Conservation (phyloP, 2,329 filamentous ascomycete species). For the Arthrinium phaeospermum region DNA sequence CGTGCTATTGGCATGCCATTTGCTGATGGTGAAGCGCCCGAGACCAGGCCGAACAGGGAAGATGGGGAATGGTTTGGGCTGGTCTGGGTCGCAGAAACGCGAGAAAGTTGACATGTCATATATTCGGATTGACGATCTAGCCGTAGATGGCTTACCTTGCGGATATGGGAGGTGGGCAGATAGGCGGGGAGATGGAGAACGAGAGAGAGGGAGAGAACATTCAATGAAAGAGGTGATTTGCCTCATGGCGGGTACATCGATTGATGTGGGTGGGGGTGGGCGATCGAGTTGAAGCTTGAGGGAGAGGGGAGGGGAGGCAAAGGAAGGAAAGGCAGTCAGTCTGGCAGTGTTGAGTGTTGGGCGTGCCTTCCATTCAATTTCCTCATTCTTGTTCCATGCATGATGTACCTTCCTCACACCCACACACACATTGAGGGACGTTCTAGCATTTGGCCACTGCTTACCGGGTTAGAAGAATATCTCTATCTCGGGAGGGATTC, state of each 20-base stretch:
- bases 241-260: background rate
- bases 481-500: background rate
- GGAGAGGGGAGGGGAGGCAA: too few relatives aligned
- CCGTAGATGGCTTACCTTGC: constrained; percentile 8
- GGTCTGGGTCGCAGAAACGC: background rate
- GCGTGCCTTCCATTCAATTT: constrained; percentile 1
- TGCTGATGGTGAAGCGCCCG: background rate
- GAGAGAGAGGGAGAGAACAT: background rate
- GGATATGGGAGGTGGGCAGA: background rate
- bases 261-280: background rate
- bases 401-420: background rate
- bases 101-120: constrained; percentile 1
- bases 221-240: background rate
- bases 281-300: background rate
- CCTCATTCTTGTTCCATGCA: background rate
- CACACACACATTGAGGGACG: too few relatives aligned
- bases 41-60: background rate
- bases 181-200: background rate
- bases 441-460: too few relatives aligned
- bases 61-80: background rate
- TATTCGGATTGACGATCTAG: constrained; percentile 3
- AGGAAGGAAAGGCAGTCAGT: background rate
- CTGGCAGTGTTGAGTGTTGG: background rate
- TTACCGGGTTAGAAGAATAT: background rate
- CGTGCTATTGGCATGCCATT: background rate